phyloP scores from a whole-genome alignment of 2,329 filamentous ascomycete genomes.

The Hymenoscyphus linearis region DNA sequence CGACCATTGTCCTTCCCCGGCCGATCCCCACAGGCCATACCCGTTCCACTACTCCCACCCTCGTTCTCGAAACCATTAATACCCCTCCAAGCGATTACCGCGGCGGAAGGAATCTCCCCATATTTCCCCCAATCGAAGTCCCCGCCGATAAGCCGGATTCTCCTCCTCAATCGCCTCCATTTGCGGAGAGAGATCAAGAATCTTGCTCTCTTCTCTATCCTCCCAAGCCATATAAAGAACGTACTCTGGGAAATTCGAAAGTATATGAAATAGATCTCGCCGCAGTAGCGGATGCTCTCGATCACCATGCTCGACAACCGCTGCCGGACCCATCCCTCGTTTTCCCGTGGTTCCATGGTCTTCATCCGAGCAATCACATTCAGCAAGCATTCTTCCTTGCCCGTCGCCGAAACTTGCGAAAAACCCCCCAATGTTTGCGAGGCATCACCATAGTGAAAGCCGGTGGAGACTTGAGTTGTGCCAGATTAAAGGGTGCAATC shows the following conservation, averaged over 20 bases:
- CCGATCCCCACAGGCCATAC: constrained; percentile 25
- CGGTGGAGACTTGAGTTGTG: constrained; percentile 67
- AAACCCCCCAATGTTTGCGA: constrained; percentile 70
- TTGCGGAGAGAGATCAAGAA: constrained; percentile 49
- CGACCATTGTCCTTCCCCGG: constrained; percentile 32
- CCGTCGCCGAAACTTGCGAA: constrained; percentile 64
- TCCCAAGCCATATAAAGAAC: constrained; percentile 55
- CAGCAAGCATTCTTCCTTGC: constrained; percentile 87
- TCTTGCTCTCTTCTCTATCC: constrained; percentile 71
- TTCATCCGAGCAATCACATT: constrained; percentile 82
- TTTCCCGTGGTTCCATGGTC: constrained; percentile 93
- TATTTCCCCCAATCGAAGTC: constrained; percentile 75
- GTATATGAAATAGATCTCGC: constrained; percentile 69
- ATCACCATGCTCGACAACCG: constrained; percentile 71
- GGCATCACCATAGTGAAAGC: constrained; percentile 84
- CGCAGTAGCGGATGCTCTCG: constrained; percentile 65
- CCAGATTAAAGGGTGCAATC: constrained; percentile 82
- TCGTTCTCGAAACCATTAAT: constrained; percentile 47
- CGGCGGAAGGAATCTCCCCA: constrained; percentile 71
- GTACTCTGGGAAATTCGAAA: constrained; percentile 47
- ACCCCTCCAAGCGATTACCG: constrained; percentile 40
- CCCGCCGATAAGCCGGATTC: constrained; percentile 51
- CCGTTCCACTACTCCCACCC: constrained; percentile 42
- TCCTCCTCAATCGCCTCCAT: constrained; percentile 59
- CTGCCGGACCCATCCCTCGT: constrained; percentile 80